Evolutionary conservation across 345 rosid genomes (phyloP).

Genomic region (Raphanus sativus): DNA sequence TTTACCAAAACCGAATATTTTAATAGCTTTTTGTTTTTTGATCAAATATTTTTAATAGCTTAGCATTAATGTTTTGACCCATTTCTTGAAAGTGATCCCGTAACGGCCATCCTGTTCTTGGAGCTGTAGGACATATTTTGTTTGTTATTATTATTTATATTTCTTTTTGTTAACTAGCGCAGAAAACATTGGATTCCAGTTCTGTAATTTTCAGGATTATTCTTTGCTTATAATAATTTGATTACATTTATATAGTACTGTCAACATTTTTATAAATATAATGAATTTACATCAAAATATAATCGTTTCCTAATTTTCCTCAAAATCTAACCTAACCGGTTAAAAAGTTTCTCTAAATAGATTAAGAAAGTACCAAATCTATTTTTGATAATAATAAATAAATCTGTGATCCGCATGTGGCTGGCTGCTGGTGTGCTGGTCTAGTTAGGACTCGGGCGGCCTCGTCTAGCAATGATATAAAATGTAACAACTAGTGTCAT

Average conservation of each 20-base stretch:
- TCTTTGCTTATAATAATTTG: neutral
- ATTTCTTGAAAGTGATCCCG: constrained; percentile 2
- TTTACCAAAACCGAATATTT: neutral
- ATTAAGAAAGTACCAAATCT: neutral
- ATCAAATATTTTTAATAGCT: neutral
- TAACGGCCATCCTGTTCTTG: neutral
- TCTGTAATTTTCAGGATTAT: neutral
- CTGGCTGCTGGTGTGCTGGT: neutral
- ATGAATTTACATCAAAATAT: neutral
- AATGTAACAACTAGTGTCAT: neutral
- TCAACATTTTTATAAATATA: too few relatives aligned
- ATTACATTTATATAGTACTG: neutral
- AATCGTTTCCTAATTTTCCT: neutral
- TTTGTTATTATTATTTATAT: neutral
- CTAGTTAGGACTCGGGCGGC: neutral
- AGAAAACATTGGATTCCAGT: constrained; percentile 4
- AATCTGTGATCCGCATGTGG: neutral
- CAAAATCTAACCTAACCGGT: neutral
- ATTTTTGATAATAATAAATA: neutral
- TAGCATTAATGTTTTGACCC: neutral
- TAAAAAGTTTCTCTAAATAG: neutral
- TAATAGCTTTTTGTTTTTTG: too few relatives aligned
- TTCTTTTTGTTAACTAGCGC: neutral
- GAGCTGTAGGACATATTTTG: neutral
- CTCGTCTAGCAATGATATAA: neutral